Percentiles rank a stretch among this genome's conserved stretches.
phyloP scores from a whole-genome alignment of 345 rosid species.

The Eucalyptus dawsonii region DNA sequence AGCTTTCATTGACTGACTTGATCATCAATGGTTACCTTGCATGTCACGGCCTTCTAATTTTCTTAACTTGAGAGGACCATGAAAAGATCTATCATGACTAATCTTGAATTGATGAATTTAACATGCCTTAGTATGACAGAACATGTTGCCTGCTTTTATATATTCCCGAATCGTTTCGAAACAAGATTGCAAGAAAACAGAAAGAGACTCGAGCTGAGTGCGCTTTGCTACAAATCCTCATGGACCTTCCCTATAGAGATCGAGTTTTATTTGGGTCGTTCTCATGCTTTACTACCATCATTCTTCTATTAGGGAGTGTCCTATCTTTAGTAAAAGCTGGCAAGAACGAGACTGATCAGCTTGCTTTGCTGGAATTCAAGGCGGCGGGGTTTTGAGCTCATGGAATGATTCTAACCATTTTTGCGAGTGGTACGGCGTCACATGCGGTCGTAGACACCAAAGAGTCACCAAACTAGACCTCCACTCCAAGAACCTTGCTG shows the following conservation, averaged over 20 bases:
- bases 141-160: background rate
- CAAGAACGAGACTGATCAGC: background rate
- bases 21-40: background rate
- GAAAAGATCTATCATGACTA: background rate
- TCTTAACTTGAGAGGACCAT: background rate
- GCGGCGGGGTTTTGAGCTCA: background rate
- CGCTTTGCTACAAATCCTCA: background rate
- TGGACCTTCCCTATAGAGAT: background rate
- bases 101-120: background rate
- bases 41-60: too few relatives aligned
- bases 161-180: fast-evolving
- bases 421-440: background rate
- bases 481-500: background rate
- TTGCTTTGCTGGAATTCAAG: background rate
- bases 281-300: background rate
- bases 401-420: background rate
- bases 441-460: background rate
- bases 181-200: background rate
- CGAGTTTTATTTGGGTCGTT: background rate
- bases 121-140: background rate
- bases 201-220: background rate
- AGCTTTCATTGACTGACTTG: background rate
- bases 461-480: too few relatives aligned
- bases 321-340: background rate
- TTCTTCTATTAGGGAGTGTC: background rate